These are phyloP conservation scores for Myxozyma udenii DNA, from an alignment of 805 yeast species.

Conservation along the genomic window DNA sequence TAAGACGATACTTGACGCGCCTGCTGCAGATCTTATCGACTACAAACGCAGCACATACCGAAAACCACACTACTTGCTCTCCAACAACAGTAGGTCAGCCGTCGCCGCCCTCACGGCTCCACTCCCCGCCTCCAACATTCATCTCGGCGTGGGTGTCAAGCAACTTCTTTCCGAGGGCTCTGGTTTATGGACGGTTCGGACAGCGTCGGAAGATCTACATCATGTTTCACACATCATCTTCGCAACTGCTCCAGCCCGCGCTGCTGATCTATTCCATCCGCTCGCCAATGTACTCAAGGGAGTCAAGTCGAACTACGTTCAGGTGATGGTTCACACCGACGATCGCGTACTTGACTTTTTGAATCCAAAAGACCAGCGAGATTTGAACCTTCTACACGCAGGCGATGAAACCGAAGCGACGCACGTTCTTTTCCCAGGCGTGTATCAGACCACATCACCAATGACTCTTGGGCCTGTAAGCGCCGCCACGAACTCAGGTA, in stretches of 20 bases:
- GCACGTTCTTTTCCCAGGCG: slow-evolving; percentile 22
- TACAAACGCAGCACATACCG: slow-evolving; percentile 19
- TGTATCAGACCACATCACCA: slow-evolving; percentile 25
- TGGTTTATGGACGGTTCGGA: slow-evolving; percentile 15
- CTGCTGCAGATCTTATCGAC: slow-evolving; percentile 25
- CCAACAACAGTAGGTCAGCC: slow-evolving; percentile 17
- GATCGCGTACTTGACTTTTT: slow-evolving; percentile 14
- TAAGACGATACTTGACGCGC: slow-evolving; percentile 11
- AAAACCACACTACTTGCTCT: slow-evolving; percentile 22
- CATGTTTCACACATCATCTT: slow-evolving; percentile 21
- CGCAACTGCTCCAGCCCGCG: slow-evolving; percentile 18
- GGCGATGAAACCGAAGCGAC: slow-evolving; percentile 15
- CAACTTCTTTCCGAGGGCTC: slow-evolving; percentile 15
- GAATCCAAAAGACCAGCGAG: slow-evolving; percentile 14
- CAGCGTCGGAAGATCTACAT: slow-evolving; percentile 7
- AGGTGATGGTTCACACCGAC: slow-evolving; percentile 26
- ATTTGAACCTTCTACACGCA: slow-evolving; percentile 15
- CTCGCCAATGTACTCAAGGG: slow-evolving; percentile 3
- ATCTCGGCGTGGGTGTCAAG: slow-evolving; percentile 16
- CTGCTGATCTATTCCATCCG: slow-evolving; percentile 6
- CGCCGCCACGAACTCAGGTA: neutral
- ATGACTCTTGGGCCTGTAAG: neutral
- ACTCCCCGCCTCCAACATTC: slow-evolving; percentile 11
- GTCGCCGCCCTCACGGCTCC: slow-evolving; percentile 18
- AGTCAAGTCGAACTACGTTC: slow-evolving; percentile 12